phyloP scores from a whole-genome alignment of 108 stramenopile genomes.

The Skeletonema costatum region DNA sequence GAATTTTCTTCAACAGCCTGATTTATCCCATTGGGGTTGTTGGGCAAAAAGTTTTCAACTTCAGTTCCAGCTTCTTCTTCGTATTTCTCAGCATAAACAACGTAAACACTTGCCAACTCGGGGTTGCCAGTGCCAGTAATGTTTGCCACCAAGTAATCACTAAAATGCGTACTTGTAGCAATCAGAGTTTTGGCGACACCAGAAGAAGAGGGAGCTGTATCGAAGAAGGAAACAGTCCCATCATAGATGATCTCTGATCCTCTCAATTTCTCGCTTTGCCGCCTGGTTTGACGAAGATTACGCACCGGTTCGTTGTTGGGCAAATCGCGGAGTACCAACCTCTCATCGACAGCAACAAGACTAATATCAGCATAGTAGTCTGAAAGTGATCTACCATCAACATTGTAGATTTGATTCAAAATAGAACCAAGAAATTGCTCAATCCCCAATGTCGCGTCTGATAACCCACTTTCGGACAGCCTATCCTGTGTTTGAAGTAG shows the following conservation, averaged over 20 bases:
- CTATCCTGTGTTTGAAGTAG: constrained; percentile 4
- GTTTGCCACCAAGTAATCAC: constrained; percentile 22
- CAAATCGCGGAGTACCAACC: background rate
- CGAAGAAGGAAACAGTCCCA: constrained; percentile 7
- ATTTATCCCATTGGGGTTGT: background rate
- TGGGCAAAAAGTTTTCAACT: background rate
- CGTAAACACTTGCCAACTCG: constrained; percentile 14
- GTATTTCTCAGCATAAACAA: constrained; percentile 13
- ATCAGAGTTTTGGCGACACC: constrained; percentile 4
- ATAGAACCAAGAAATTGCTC: constrained; percentile 3
- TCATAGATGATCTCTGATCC: constrained; percentile 12
- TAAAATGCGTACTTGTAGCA: constrained; percentile 8
- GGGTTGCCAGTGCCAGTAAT: constrained; percentile 11
- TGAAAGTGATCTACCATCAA: background rate
- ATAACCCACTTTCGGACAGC: constrained; percentile 12
- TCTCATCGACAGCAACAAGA: background rate
- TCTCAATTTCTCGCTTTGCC: background rate
- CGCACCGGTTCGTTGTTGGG: background rate
- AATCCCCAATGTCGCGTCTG: constrained; percentile 1
- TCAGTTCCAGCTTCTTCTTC: background rate
- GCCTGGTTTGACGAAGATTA: background rate
- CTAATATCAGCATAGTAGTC: background rate
- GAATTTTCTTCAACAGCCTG: background rate
- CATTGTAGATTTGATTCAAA: constrained; percentile 6
- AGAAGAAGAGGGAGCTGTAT: background rate